phyloP scores from a whole-genome alignment of 2,329 filamentous ascomycete species.

The Diaporthe sp. region DNA sequence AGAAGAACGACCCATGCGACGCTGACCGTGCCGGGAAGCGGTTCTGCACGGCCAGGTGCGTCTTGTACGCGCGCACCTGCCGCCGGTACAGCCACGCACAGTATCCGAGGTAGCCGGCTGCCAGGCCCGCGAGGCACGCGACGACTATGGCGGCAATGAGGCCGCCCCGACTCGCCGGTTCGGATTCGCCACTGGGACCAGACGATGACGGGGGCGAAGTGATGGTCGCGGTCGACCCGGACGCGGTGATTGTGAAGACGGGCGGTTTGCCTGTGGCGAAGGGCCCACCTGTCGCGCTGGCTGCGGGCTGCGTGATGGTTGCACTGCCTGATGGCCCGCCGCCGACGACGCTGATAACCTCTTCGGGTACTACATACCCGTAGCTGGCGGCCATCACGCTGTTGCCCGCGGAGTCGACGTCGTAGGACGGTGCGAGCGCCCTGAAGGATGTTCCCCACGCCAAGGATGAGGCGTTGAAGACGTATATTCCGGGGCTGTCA shows the following conservation, averaged over 20 bases:
- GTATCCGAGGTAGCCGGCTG: constrained; percentile 76
- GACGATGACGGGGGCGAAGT: constrained; percentile 52
- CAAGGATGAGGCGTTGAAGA: constrained; percentile 77
- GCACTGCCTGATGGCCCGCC: constrained; percentile 56
- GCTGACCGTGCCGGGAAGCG: constrained; percentile 53
- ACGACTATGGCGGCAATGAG: constrained; percentile 66
- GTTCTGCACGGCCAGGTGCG: constrained; percentile 76
- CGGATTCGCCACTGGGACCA: constrained; percentile 48
- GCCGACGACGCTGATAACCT: constrained; percentile 64
- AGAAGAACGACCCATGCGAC: constrained; percentile 49
- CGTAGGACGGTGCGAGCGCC: constrained; percentile 63
- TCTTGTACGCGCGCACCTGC: constrained; percentile 77
- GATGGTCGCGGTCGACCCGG: constrained; percentile 61
- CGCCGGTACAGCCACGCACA: constrained; percentile 81
- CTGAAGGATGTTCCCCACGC: constrained; percentile 74
- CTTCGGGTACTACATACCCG: constrained; percentile 75
- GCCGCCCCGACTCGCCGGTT: constrained; percentile 45
- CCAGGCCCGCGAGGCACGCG: constrained; percentile 73
- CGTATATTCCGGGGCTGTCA: constrained; percentile 77
- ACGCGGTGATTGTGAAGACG: constrained; percentile 74
- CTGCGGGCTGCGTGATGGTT: constrained; percentile 74
- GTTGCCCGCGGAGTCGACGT: constrained; percentile 60
- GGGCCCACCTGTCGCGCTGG: constrained; percentile 74
- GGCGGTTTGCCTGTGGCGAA: constrained; percentile 77
- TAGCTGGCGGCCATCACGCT: constrained; percentile 68